phyloP scores from a whole-genome alignment of 805 yeast genomes.

The Wickerhamomyces rabaulensis region DNA sequence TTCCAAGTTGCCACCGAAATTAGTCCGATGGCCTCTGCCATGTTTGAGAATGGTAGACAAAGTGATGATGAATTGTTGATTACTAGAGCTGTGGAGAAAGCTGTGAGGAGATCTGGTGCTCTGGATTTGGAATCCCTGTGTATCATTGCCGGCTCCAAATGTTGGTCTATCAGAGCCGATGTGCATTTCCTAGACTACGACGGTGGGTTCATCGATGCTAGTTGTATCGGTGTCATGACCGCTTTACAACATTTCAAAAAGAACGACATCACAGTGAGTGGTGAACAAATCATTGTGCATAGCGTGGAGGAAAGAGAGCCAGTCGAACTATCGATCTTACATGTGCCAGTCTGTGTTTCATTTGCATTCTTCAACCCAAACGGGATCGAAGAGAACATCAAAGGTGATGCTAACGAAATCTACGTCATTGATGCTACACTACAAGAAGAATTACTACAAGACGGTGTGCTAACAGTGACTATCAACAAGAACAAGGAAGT shows the following conservation, averaged over 20 bases:
- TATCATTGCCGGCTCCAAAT: constrained; percentile 83
- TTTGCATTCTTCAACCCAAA: constrained; percentile 77
- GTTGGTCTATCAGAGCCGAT: constrained; percentile 90
- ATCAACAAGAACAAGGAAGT: constrained; percentile 86
- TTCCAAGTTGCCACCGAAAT: constrained; percentile 82
- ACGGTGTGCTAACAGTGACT: constrained; percentile 80
- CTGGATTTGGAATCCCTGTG: constrained; percentile 87
- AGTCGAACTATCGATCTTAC: constrained; percentile 77
- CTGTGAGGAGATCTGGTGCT: constrained; percentile 86
- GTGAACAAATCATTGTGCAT: constrained; percentile 63
- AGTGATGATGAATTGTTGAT: constrained; percentile 80
- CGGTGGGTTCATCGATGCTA: constrained; percentile 88
- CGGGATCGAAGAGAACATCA: constrained; percentile 61
- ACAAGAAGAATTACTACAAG: constrained; percentile 70
- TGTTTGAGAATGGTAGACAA: constrained; percentile 65
- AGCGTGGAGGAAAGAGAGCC: constrained; percentile 78
- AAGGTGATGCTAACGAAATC: constrained; percentile 60
- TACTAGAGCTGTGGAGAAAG: constrained; percentile 82
- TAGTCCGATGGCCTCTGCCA: constrained; percentile 84
- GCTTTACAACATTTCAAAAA: constrained; percentile 77
- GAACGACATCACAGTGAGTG: constrained; percentile 75
- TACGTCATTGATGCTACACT: constrained; percentile 70
- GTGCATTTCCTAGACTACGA: constrained; percentile 85
- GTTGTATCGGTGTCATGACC: constrained; percentile 85
- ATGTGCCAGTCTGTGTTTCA: constrained; percentile 85